Evolutionary conservation across 495 filamentous ascomycete species (phyloP), one percentile per base, ranked within the genome.

Genomic region (Articulospora tetracladia): DNA sequence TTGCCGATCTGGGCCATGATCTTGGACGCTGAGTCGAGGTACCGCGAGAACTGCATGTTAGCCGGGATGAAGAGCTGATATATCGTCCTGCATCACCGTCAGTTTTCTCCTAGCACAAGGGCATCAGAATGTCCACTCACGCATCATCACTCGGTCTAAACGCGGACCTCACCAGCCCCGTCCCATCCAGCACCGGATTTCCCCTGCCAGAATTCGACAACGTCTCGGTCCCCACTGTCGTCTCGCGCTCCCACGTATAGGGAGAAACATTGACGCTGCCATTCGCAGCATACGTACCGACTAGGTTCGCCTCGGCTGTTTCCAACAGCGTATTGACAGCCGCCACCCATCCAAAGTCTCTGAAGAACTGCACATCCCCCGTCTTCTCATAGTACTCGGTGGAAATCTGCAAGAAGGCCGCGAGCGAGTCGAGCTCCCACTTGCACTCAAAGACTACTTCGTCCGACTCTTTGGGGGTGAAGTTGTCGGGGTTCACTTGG

Each of bases 341-440:
- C 12, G 70, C 27, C 0, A 80, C 65, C 85, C 86, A 88, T 6
- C 72, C 62, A 64, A 77, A 81, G 22, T 74, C 73, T 22, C 71
- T 72, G 66, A 90, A 88, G 63, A 87, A 88, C 7, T 67, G 66
- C 0, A 72, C 59, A 63, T 87, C 84, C n/a, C 73, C 58, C 0
- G 86, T 88, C 1, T 77, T 74, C n/a, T 74, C 71, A 62, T 82
- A 83, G 68, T 89, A 89, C 48, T 83, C 73, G 0, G 68, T 69
- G 0, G 76, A 81, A 20, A 88, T 69, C 67, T 87, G 76, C 46
- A 98, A 85, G 73, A 98, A 98, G 68, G 91, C 83, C 6, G 92
- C 93, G 0, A 98, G 81, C 0, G 92, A 96, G 71, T 98, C 94
- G 3, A 98, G 83, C 74, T 98, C 94, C 73, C 96, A 98, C 72